Percentiles rank a stretch among this genome's conserved stretches.
Conservation (phyloP, 1,284 basidiomycete species). For the Earliella scabrosa region DNA sequence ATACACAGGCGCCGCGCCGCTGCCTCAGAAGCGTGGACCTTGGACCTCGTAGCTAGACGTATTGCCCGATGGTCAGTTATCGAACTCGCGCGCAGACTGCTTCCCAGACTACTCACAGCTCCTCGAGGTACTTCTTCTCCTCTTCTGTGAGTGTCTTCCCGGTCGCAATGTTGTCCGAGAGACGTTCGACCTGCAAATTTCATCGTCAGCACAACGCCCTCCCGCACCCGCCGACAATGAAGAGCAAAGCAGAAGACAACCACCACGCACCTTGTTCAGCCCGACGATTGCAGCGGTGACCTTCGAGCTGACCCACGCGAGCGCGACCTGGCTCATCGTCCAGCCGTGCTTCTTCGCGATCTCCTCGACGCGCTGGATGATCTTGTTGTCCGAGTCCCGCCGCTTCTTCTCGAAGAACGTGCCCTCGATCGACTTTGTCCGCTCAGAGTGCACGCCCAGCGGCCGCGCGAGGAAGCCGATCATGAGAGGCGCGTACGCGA, state of each 20-base stretch:
- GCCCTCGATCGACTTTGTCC: constrained; percentile 30
- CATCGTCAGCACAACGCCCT: no score
- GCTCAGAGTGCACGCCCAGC: constrained; percentile 32
- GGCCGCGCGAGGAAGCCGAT: constrained; percentile 46
- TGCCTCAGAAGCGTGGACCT: no score
- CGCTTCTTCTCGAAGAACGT: constrained; percentile 32
- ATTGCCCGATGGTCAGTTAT: no score
- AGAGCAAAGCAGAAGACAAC: no score
- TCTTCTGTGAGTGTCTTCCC: constrained; percentile 22
- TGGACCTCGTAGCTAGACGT: no score
- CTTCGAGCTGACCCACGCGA: constrained; percentile 43
- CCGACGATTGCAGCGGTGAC: constrained; percentile 47
- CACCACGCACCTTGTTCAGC: constrained; percentile 29
- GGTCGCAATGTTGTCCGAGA: constrained; percentile 14
- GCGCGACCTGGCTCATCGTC: constrained; percentile 47
- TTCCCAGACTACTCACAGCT: constrained; percentile 25
- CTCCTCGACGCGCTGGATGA: constrained; percentile 47
- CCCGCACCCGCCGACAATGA: no score
- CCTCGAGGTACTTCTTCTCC: constrained; percentile 29
- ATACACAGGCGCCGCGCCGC: no score
- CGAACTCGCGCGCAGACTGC: no score
- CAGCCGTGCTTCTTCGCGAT: constrained; percentile 41
- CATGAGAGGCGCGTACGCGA: constrained; percentile 46
- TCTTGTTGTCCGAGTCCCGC: constrained; percentile 37
- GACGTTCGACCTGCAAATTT: constrained; percentile 7